These are phyloP conservation scores for Botrytis medusae DNA, from an alignment of 2,329 filamentous ascomycete species.

Conservation along the genomic window DNA sequence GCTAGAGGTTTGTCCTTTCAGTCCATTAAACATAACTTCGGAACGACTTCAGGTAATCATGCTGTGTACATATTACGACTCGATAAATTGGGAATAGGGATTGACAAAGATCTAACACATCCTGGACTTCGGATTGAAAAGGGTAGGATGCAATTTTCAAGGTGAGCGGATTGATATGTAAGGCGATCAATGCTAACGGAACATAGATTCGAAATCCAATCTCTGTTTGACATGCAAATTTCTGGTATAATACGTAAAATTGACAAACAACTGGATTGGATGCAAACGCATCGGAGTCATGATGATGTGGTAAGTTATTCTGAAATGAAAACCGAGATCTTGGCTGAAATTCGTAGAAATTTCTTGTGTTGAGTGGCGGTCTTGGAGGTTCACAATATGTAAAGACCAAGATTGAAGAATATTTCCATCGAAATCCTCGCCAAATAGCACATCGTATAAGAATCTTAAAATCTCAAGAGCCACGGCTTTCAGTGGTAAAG, in stretches of 20 bases:
- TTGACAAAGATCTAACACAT: not conserved
- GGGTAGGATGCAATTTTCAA: constrained; percentile 7
- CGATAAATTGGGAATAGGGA: constrained; percentile 13
- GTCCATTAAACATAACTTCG: constrained; percentile 46
- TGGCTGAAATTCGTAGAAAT: constrained; percentile 37
- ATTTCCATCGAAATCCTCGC: constrained; percentile 41
- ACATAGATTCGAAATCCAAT: constrained; percentile 4
- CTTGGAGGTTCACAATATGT: constrained; percentile 50
- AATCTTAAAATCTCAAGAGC: constrained; percentile 50
- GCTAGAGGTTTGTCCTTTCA: constrained; percentile 44
- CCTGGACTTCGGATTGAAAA: constrained; percentile 1
- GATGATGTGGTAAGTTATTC: constrained; percentile 18
- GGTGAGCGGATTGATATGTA: not conserved
- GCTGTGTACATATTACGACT: constrained; percentile 45
- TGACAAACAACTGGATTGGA: constrained; percentile 43
- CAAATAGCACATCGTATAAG: constrained; percentile 42
- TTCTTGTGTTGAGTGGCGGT: constrained; percentile 48
- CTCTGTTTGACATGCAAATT: constrained; percentile 13
- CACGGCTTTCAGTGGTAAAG: constrained; percentile 55
- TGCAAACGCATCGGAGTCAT: constrained; percentile 12
- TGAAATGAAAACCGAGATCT: not conserved
- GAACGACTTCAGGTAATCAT: constrained; percentile 46
- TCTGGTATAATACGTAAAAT: constrained; percentile 29
- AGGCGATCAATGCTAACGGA: not conserved
- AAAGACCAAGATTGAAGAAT: constrained; percentile 45